Evolutionary conservation across 805 yeast species (phyloP), one percentile per base, ranked within the genome.

Genomic region (Yarrowia osloensis): DNA sequence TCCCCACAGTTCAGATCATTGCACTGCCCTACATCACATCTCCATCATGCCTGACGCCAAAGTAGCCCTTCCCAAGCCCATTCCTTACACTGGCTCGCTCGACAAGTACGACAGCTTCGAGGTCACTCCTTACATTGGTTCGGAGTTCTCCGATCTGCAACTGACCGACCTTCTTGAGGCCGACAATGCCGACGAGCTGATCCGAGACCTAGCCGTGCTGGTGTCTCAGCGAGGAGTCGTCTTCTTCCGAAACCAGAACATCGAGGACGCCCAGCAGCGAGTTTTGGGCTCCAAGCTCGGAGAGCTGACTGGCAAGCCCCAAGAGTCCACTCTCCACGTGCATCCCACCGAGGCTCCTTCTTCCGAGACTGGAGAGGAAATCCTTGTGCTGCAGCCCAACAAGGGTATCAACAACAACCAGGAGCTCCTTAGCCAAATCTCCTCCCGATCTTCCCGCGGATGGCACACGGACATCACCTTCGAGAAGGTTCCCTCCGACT

Each of bases 391-490:
- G 57, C 59, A 44, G 44, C 55, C 40, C 35, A 33, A 40, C 37
- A 24, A 49, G 22, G 55, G 46, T 4, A 24, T 35, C 21, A 21
- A 21, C 37, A 37, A 50, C 49, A 28, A 37, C 22, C 19, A 28
- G 15, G 33, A 59, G 8, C 57, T 28, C 11, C 21, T 57, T 1
- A 12, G 12, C 31, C 13, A 57, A 24, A 19, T 40, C 15, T 21
- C 63, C 17, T 28, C 24, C 29, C 39, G 33, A 42, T 21, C 26
- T 61, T 67, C 59, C 73, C 72, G 59, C 72, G 77, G 75, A 13
- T 89, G 91, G 90, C 96, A 90, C 76, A 82, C 90, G 5, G 96
- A 90, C 75, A 88, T 88, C 46, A 84, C 91, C 24, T 90, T 88
- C 75, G 95, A 89, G 76, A 82, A 82, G 65, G 90, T 87, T 74